Conservation (phyloP, 2,329 filamentous ascomycete species). For the Ilyonectria sp. region DNA sequence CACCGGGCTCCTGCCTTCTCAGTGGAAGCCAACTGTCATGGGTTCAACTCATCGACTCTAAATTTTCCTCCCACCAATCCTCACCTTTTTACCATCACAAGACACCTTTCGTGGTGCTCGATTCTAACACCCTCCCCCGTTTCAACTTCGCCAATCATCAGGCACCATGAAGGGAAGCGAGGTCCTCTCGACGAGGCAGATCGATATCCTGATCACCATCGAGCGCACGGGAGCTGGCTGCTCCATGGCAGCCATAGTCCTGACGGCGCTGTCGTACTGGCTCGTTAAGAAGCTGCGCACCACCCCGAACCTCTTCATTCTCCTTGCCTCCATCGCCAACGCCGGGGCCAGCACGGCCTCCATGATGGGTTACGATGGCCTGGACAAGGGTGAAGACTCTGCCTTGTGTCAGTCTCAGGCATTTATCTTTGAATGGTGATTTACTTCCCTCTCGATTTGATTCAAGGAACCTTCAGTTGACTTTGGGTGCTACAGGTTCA, state of each 20-base stretch:
- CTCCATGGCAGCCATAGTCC: conserved; percentile 65
- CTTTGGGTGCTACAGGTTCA: conserved; percentile 70
- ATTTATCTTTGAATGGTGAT: conserved; percentile 78
- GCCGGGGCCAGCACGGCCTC: conserved; percentile 75
- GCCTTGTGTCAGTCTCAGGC: conserved; percentile 74
- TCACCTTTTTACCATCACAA: conserved; percentile 2
- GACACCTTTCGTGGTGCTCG: not conserved
- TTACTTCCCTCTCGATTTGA: not conserved
- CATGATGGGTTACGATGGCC: conserved; percentile 78
- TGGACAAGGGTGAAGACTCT: conserved; percentile 67
- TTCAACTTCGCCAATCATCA: conserved; percentile 10
- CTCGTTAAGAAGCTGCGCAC: conserved; percentile 67
- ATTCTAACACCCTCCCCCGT: not conserved
- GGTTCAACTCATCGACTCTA: not conserved
- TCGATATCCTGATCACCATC: conserved; percentile 63
- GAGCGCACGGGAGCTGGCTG: conserved; percentile 69
- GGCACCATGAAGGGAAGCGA: conserved; percentile 38
- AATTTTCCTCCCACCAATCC: not conserved
- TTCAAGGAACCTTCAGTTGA: not conserved
- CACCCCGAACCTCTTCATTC: conserved; percentile 68
- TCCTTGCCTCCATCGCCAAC: conserved; percentile 56
- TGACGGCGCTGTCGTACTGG: conserved; percentile 65
- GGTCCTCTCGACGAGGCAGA: conserved; percentile 54
- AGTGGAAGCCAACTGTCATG: not conserved
- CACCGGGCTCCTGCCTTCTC: not conserved